Evolutionary conservation across 306 rosid genomes (phyloP).

Genomic region (Fagus crenata): DNA sequence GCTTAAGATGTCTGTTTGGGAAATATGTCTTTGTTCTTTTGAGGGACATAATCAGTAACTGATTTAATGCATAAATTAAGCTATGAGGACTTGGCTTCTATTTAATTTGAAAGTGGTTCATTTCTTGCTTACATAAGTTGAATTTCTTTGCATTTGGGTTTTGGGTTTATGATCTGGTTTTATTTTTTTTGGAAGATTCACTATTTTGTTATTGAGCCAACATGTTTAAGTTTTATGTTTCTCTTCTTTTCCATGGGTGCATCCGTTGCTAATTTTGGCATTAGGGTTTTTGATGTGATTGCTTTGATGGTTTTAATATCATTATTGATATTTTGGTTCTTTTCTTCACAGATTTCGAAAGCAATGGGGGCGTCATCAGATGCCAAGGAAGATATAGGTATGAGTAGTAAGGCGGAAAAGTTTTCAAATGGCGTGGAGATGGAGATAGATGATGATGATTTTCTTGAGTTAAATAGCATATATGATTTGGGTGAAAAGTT

Average conservation of each 20-base stretch:
- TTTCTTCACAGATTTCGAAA: slow-evolving; percentile 17
- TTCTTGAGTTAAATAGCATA: slow-evolving; percentile 21
- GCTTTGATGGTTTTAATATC: background rate
- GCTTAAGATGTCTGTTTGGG: background rate
- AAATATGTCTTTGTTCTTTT: background rate
- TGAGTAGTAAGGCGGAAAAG: slow-evolving; percentile 52
- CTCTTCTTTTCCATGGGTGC: background rate
- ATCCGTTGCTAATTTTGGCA: background rate
- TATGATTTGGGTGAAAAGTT: slow-evolving; percentile 41
- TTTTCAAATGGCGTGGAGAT: slow-evolving; percentile 18
- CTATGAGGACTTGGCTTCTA: background rate
- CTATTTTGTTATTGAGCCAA: background rate
- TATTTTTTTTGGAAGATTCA: background rate
- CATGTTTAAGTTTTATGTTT: background rate
- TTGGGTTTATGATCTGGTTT: background rate
- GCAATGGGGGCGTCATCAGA: slow-evolving; percentile 45
- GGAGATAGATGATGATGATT: slow-evolving; percentile 40
- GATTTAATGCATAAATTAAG: background rate
- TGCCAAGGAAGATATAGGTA: slow-evolving; percentile 53
- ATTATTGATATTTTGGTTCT: background rate
- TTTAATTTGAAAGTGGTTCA: background rate
- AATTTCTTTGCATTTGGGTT: background rate
- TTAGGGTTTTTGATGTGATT: background rate
- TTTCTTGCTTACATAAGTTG: background rate
- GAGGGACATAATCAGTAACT: background rate